phyloP scores from a whole-genome alignment of 2,329 filamentous ascomycete species.

The Whalleya microplaca region DNA sequence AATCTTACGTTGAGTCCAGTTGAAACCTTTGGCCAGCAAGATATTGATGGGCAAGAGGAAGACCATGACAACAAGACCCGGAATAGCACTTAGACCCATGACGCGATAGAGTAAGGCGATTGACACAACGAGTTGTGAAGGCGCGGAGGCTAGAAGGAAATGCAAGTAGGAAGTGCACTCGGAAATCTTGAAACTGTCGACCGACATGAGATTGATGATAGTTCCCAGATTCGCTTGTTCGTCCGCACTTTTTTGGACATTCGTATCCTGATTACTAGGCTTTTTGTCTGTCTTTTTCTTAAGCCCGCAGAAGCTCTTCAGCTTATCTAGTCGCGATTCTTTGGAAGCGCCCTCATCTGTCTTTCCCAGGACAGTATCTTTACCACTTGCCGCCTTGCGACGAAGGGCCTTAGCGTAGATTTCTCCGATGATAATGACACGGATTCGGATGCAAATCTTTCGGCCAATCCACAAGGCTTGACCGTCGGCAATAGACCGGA shows the following conservation, averaged over 20 bases:
- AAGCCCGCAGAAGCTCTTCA: constrained; percentile 63
- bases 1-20: constrained; percentile 85
- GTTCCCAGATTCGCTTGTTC: constrained; percentile 90
- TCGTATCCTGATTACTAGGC: constrained; percentile 42
- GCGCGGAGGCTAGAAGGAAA: constrained; percentile 90
- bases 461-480: constrained; percentile 92
- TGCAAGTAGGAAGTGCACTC: constrained; percentile 95
- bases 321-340: constrained; percentile 48
- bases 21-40: constrained; percentile 83
- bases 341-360: constrained; percentile 46
- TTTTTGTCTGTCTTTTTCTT: constrained; percentile 60
- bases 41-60: constrained; percentile 90
- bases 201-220: constrained; percentile 99
- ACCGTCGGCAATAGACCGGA: constrained; percentile 82
- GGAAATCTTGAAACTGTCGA: constrained; percentile 98
- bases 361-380: constrained; percentile 73
- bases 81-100: constrained; percentile 90
- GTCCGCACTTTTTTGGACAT: constrained; percentile 47
- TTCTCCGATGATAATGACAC: constrained; percentile 94
- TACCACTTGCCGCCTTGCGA: constrained; percentile 80
- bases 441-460: constrained; percentile 89
- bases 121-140: constrained; percentile 83
- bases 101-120: constrained; percentile 84
- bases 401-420: constrained; percentile 96
- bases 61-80: constrained; percentile 88